Percentiles rank a stretch among this genome's conserved stretches.
Evolutionary conservation across 768 basidiomycete species (phyloP).

Genomic region (Lentinula lateritia): DNA sequence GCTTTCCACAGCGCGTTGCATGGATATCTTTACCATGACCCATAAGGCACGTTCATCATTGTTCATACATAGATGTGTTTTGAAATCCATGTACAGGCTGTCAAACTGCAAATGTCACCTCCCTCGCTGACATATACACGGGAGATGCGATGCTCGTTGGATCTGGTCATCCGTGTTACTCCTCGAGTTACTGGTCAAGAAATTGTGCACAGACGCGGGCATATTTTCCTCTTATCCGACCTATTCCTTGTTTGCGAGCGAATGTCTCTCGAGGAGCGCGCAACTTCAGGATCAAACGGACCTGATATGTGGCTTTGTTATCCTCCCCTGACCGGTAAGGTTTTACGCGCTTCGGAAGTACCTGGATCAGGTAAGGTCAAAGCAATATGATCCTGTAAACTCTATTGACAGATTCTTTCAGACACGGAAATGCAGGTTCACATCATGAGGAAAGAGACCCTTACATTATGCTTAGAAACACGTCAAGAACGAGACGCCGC

Average conservation of each 20-base stretch:
- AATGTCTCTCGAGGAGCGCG: constrained; percentile 64
- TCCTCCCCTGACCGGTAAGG: constrained; percentile 93
- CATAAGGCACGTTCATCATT: constrained; percentile 58
- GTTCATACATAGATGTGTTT: neutral
- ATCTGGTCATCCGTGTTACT: constrained; percentile 71
- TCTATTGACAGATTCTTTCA: constrained; percentile 22
- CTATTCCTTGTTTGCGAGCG: constrained; percentile 87
- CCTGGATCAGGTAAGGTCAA: constrained; percentile 49
- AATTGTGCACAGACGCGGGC: constrained; percentile 71
- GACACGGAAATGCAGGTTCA: constrained; percentile 70
- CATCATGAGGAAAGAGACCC: constrained; percentile 84
- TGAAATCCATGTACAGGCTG: constrained; percentile 47
- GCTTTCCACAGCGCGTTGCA: constrained; percentile 67
- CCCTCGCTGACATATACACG: constrained; percentile 74
- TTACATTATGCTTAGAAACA: constrained; percentile 62
- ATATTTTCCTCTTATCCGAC: constrained; percentile 88
- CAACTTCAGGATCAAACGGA: constrained; percentile 42
- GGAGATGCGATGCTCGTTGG: constrained; percentile 64
- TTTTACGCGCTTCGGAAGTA: constrained; percentile 65
- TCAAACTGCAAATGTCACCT: constrained; percentile 86
- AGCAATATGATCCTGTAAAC: neutral
- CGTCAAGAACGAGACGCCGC: constrained; percentile 55
- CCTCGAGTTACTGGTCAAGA: constrained; percentile 71
- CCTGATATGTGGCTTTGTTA: constrained; percentile 91
- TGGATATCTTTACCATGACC: constrained; percentile 95